These are phyloP conservation scores for Rhododendron vialii DNA, from an alignment of 148 eudicot species.

Conservation along the genomic window DNA sequence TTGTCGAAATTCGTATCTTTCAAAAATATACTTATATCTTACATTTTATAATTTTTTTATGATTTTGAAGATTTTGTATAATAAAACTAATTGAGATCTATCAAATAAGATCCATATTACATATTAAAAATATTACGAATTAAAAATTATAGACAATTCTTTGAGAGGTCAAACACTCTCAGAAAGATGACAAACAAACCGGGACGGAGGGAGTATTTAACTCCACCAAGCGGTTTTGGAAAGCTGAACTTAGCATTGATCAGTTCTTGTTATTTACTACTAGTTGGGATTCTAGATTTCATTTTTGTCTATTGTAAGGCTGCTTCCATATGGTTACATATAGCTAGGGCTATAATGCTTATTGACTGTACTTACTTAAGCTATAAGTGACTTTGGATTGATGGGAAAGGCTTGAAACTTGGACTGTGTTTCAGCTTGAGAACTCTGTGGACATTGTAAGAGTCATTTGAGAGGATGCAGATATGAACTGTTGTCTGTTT, in stretches of 20 bases:
- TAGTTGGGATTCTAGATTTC: background rate
- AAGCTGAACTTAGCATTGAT: background rate
- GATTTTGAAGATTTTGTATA: no score
- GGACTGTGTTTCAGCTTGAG: background rate
- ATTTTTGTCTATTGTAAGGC: background rate
- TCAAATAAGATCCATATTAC: no score
- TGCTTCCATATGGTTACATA: background rate
- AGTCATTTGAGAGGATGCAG: background rate
- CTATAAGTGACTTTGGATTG: background rate
- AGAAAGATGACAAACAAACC: no score
- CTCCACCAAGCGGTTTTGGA: background rate
- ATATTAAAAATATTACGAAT: no score
- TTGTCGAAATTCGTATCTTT: no score
- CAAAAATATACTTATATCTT: no score
- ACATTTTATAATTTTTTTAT: no score
- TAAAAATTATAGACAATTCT: no score
- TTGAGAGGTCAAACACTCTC: no score
- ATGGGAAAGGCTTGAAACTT: background rate
- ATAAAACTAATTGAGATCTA: no score
- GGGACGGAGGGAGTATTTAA: background rate
- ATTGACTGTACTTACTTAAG: background rate
- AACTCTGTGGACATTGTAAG: background rate
- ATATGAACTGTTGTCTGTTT: background rate
- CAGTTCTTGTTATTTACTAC: background rate
- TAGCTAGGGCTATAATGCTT: background rate